Evolutionary conservation across 306 rosid species (phyloP).

Genomic region (Herpetospermum pedunculosum): DNA sequence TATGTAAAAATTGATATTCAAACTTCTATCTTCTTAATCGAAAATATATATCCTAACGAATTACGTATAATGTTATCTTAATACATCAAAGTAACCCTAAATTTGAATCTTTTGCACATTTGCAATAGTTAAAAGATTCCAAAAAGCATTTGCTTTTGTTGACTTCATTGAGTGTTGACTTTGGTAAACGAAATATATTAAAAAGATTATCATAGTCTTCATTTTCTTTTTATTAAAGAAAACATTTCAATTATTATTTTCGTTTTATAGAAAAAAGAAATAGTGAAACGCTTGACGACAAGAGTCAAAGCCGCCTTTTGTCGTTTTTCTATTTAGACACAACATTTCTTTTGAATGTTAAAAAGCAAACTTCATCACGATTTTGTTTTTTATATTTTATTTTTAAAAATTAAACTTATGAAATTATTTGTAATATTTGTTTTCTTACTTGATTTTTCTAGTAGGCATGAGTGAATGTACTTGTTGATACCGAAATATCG

Average conservation of each 20-base stretch:
- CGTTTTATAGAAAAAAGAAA: not conserved
- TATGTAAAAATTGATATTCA: too few relatives aligned
- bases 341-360: not conserved
- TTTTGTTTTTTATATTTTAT: not conserved
- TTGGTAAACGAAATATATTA: not conserved
- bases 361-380: not conserved
- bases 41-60: too few relatives aligned
- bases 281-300: not conserved
- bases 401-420: not conserved
- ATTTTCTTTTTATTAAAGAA: not conserved
- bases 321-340: not conserved
- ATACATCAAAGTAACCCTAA: too few relatives aligned
- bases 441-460: too few relatives aligned
- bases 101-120: too few relatives aligned
- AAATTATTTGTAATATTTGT: not conserved
- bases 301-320: not conserved
- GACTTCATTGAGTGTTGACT: not conserved
- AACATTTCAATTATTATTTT: not conserved
- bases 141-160: not conserved
- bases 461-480: too few relatives aligned
- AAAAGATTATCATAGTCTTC: not conserved
- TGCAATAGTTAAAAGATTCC: not conserved
- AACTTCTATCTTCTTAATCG: too few relatives aligned
- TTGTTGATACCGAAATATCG: too few relatives aligned
- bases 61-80: too few relatives aligned